Evolutionary conservation across 805 yeast genomes (phyloP).

Genomic region (Ogataea saltuana): DNA sequence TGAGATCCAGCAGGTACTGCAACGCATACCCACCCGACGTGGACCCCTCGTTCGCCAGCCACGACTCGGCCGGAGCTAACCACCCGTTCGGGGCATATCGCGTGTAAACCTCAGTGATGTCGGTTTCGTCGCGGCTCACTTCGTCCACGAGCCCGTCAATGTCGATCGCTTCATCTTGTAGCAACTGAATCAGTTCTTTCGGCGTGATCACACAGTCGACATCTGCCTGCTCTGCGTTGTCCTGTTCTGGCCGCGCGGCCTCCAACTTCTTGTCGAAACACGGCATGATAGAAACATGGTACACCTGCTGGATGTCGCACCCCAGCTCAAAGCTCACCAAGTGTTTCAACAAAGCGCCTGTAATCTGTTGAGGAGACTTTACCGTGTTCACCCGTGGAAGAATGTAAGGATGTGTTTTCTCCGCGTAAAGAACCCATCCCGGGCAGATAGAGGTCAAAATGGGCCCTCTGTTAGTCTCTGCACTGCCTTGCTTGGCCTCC

Average conservation of each 20-base stretch:
- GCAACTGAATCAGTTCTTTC: conserved; percentile 73
- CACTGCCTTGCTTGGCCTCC: conserved; percentile 9
- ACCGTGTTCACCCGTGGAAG: conserved; percentile 69
- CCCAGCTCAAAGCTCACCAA: conserved; percentile 42
- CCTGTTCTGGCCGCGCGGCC: conserved; percentile 79
- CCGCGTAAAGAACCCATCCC: conserved; percentile 95
- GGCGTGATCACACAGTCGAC: conserved; percentile 97
- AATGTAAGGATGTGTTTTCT: conserved; percentile 89
- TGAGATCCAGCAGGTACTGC: conserved; percentile 54
- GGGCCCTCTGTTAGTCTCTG: conserved; percentile 46
- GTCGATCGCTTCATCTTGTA: conserved; percentile 53
- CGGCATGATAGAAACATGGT: conserved; percentile 91
- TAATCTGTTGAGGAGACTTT: conserved; percentile 91
- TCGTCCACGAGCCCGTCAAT: conserved; percentile 31
- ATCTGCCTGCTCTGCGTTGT: conserved; percentile 43
- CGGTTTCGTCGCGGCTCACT: conserved; percentile 16
- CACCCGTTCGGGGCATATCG: conserved; percentile 56
- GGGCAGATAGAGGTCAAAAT: conserved; percentile 80
- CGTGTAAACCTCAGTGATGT: conserved; percentile 21
- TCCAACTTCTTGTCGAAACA: conserved; percentile 96
- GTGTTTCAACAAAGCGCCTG: conserved; percentile 74
- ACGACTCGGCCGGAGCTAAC: conserved; percentile 60
- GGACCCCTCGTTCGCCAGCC: conserved; percentile 78
- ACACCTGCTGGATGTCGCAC: conserved; percentile 40
- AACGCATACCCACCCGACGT: conserved; percentile 88